phyloP scores from a whole-genome alignment of 2,329 filamentous ascomycete species.

The Pseudohalonectria lignicola region DNA sequence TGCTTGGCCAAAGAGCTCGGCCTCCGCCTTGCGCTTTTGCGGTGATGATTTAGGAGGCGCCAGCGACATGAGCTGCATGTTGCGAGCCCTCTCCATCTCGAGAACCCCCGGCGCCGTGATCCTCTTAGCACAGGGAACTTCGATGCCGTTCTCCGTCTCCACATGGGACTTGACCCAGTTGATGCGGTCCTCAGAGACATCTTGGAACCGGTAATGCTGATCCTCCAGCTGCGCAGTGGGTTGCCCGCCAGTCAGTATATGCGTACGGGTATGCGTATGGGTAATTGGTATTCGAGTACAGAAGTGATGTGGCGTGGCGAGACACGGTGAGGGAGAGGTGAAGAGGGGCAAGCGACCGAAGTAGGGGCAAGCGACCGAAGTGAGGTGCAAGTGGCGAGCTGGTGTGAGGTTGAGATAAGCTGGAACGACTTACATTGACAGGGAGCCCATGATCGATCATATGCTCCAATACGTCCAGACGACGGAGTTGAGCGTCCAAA shows the following conservation, averaged over 20 bases:
- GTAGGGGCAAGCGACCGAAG: not conserved
- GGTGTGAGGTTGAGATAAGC: too few relatives aligned
- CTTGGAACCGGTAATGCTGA: not conserved
- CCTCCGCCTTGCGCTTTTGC: constrained; percentile 39
- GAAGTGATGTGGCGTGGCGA: too few relatives aligned
- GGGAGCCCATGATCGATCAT: constrained; percentile 32
- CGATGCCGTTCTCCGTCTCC: constrained; percentile 11
- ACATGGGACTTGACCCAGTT: constrained; percentile 1
- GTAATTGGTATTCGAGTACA: too few relatives aligned
- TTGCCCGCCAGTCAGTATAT: too few relatives aligned
- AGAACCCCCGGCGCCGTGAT: constrained; percentile 6
- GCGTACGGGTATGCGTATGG: too few relatives aligned
- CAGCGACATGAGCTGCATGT: constrained; percentile 16
- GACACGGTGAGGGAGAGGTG: too few relatives aligned
- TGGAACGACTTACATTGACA: constrained; percentile 34
- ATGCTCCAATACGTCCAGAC: constrained; percentile 31
- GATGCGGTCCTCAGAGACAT: not conserved
- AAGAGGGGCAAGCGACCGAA: constrained; percentile 1
- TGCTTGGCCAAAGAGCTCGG: constrained; percentile 36
- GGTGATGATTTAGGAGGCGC: constrained; percentile 9
- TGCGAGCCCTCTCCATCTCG: constrained; percentile 22
- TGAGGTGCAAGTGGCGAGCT: not conserved
- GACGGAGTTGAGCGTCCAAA: constrained; percentile 32
- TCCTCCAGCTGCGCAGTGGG: constrained; percentile 1
- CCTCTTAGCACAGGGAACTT: constrained; percentile 19